Evolutionary conservation across 305 asterid genomes (phyloP).

Genomic region (Solanum hybrid): DNA sequence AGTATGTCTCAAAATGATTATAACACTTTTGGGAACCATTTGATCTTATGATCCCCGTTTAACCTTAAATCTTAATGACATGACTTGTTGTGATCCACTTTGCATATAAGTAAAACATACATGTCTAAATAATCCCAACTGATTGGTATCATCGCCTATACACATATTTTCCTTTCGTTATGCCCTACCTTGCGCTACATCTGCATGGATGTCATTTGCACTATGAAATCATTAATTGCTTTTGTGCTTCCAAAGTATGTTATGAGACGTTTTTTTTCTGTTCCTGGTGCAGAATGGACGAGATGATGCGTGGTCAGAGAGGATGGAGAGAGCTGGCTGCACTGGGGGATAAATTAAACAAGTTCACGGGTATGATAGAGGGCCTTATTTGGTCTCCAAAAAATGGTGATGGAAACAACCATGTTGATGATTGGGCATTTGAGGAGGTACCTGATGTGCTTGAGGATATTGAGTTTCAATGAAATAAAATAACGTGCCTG

Average conservation of each 20-base stretch:
- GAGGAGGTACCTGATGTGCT: slow-evolving; percentile 60
- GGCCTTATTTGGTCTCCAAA: slow-evolving; percentile 92
- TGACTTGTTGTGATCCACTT: background rate
- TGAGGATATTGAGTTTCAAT: background rate
- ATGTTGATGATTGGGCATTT: slow-evolving; percentile 84
- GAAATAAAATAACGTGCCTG: background rate
- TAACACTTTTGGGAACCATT: background rate
- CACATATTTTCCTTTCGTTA: background rate
- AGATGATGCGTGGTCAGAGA: slow-evolving; percentile 97
- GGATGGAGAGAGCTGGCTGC: slow-evolving; percentile 97
- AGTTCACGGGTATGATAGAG: slow-evolving; percentile 86
- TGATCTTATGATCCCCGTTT: background rate
- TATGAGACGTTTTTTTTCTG: background rate
- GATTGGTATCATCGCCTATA: background rate
- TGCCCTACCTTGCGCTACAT: background rate
- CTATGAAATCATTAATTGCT: background rate
- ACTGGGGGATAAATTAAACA: slow-evolving; percentile 80
- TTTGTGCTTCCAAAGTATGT: background rate
- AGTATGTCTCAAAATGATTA: background rate
- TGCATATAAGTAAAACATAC: background rate
- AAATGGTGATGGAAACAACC: slow-evolving; percentile 53
- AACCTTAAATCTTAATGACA: background rate
- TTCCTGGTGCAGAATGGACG: slow-evolving; percentile 81
- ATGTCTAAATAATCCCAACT: background rate
- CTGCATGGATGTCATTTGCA: background rate